These are phyloP conservation scores for Oryza australiensis DNA, from an alignment of 176 grass and related monocot species.

Conservation along the genomic window DNA sequence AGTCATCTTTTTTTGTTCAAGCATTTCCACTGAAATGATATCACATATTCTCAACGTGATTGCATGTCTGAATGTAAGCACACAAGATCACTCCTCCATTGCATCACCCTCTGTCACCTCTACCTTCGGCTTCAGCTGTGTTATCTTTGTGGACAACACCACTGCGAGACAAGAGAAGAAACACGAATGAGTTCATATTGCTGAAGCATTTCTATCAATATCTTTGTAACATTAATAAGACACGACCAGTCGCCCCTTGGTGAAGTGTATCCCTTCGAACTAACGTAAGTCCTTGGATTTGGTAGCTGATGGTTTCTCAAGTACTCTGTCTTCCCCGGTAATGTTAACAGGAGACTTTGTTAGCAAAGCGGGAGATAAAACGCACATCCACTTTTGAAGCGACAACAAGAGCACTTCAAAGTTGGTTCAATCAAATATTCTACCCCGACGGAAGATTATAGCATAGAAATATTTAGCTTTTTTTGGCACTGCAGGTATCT, in stretches of 20 bases:
- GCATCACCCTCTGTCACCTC: conserved; percentile 57
- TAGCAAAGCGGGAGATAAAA: not conserved
- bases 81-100: conserved; percentile 79
- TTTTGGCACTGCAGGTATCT: not conserved
- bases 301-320: conserved; percentile 82
- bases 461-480: not conserved
- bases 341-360: not conserved
- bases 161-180: conserved; percentile 50
- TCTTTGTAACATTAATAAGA: not conserved
- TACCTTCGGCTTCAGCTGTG: conserved; percentile 56
- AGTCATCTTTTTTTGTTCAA: conserved; percentile 19
- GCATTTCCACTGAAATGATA: conserved; percentile 6
- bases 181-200: not conserved
- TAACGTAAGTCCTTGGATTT: conserved; percentile 78
- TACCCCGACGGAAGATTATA: not conserved
- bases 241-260: conserved; percentile 74
- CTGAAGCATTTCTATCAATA: not conserved
- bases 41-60: not conserved
- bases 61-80: conserved; percentile 4
- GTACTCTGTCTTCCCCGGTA: conserved; percentile 74
- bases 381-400: not conserved
- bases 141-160: conserved; percentile 78
- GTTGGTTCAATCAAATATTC: not conserved
- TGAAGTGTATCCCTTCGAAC: conserved; percentile 83
- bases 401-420: conserved; percentile 1